These are phyloP conservation scores for Calonectria hawksworthii DNA, from an alignment of 2,329 filamentous ascomycete genomes.

Conservation along the genomic window DNA sequence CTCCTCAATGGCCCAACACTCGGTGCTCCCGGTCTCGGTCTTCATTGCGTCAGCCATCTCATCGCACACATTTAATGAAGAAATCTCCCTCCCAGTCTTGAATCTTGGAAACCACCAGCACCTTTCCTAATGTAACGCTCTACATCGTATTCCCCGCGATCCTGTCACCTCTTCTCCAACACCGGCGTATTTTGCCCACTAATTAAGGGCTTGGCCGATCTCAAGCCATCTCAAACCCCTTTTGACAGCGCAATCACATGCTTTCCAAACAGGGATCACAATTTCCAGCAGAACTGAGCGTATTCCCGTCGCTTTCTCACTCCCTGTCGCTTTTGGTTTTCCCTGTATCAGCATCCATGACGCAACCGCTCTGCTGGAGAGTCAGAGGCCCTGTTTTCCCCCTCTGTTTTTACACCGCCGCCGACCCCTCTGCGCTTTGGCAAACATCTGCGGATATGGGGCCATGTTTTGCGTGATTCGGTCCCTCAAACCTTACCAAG, in stretches of 20 bases:
- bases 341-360: slow-evolving; percentile 35
- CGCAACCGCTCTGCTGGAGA: slow-evolving; percentile 35
- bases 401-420: slow-evolving; percentile 29
- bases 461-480: slow-evolving; percentile 27
- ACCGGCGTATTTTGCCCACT: neutral
- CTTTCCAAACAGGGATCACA: slow-evolving; percentile 25
- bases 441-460: slow-evolving; percentile 29
- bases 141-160: neutral
- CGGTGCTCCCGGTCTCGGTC: neutral
- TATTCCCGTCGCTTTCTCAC: neutral
- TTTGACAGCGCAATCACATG: slow-evolving; percentile 26
- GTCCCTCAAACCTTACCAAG: slow-evolving; percentile 8
- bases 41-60: neutral
- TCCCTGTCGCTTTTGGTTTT: slow-evolving; percentile 5
- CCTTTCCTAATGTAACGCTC: neutral
- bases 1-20: neutral
- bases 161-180: neutral
- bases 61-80: too few relatives aligned
- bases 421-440: slow-evolving; percentile 1
- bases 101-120: neutral
- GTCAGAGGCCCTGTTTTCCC: neutral
- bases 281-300: neutral
- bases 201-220: neutral
- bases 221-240: slow-evolving; percentile 17
- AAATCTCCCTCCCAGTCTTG: neutral